Percentiles rank a stretch among this genome's conserved stretches.
Conservation (phyloP, 305 asterid genomes). For the Solanum hybrid region DNA sequence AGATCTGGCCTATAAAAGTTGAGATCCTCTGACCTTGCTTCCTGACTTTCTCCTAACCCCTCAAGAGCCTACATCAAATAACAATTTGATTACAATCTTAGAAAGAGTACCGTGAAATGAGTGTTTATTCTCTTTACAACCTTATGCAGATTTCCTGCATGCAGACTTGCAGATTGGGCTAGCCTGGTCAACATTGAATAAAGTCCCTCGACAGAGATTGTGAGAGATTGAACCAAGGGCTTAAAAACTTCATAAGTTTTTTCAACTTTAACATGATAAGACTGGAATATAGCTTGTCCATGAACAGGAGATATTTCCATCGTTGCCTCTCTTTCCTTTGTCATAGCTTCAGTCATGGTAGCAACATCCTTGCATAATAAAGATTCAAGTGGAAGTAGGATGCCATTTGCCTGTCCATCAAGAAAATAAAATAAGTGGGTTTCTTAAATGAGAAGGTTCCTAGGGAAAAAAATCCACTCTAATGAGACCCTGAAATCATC, state of each 20-base stretch:
- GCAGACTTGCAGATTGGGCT: conserved; percentile 92
- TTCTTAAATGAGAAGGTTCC: conserved; percentile 5
- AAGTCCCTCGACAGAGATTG: conserved; percentile 68
- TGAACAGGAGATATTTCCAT: conserved; percentile 87
- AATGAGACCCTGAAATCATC: conserved; percentile 5
- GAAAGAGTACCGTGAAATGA: conserved; percentile 3
- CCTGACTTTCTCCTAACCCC: conserved; percentile 94
- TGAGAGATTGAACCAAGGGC: conserved; percentile 81
- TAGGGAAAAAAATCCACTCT: background rate
- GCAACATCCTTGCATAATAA: conserved; percentile 73
- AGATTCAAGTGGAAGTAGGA: conserved; percentile 92
- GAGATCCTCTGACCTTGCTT: conserved; percentile 58
- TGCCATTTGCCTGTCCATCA: conserved; percentile 64
- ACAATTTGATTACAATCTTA: conserved; percentile 4
- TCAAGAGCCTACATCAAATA: conserved; percentile 74
- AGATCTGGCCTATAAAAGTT: conserved; percentile 51
- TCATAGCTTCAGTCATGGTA: conserved; percentile 81
- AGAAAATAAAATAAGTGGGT: conserved; percentile 16
- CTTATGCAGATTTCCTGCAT: conserved; percentile 98
- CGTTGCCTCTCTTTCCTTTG: conserved; percentile 58
- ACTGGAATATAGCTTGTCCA: conserved; percentile 93
- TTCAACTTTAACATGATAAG: conserved; percentile 63
- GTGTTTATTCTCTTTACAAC: conserved; percentile 33
- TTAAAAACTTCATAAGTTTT: conserved; percentile 67
- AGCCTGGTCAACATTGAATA: conserved; percentile 71